Percentiles rank a stretch among this genome's conserved stretches.
phyloP scores from a whole-genome alignment of 768 basidiomycete species.

The Rhizopogon vulgaris region DNA sequence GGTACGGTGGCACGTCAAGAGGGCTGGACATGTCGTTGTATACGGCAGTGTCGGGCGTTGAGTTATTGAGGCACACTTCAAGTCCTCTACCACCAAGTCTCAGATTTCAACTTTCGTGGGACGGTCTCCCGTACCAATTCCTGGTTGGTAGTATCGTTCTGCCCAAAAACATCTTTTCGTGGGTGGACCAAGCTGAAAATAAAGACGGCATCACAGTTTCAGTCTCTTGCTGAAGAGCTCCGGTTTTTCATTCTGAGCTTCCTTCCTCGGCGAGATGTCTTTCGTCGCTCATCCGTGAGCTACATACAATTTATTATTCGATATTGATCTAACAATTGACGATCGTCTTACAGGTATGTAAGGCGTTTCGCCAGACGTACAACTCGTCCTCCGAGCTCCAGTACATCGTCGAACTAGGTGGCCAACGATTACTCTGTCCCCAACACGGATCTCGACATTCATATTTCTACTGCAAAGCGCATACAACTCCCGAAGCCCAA shows the following conservation, averaged over 20 bases:
- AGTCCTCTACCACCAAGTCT: too few relatives aligned
- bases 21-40: constrained; percentile 18
- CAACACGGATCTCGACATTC: not conserved
- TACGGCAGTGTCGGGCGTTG: constrained; percentile 21
- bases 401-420: not conserved
- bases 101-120: too few relatives aligned
- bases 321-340: not conserved
- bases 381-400: not conserved
- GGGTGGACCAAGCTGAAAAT: not conserved
- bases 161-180: too few relatives aligned
- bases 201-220: not conserved
- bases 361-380: not conserved
- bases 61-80: too few relatives aligned
- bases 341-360: not conserved
- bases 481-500: not conserved
- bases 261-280: not conserved
- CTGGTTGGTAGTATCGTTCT: too few relatives aligned
- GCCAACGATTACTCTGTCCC: not conserved
- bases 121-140: too few relatives aligned
- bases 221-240: not conserved
- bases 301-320: not conserved
- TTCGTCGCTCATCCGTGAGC: not conserved
- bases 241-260: not conserved
- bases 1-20: constrained; percentile 57
- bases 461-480: not conserved